phyloP scores from a whole-genome alignment of 164 flowering plant species.

The Euptelea pleiosperma region DNA sequence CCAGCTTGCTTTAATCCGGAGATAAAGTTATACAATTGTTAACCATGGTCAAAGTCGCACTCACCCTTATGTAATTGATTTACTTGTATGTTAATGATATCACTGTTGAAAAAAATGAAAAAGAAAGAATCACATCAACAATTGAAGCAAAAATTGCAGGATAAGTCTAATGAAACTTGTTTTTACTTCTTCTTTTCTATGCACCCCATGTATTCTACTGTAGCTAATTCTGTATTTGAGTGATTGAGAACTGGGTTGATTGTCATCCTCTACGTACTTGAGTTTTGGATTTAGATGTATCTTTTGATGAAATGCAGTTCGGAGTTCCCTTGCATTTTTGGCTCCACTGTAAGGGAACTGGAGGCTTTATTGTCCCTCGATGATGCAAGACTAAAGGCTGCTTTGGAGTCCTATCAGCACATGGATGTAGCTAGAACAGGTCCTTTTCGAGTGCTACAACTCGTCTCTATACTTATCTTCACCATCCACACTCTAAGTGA shows the following conservation, averaged over 20 bases:
- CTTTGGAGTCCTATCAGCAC: constrained; percentile 49
- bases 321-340: constrained; percentile 50
- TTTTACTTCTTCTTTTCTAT: neutral
- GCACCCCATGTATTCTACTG: neutral
- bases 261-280: neutral
- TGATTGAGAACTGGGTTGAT: neutral
- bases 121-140: no score
- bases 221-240: neutral
- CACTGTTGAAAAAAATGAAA: no score
- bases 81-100: no score
- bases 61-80: no score
- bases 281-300: neutral
- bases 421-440: constrained; percentile 51
- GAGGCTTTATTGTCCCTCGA: constrained; percentile 52
- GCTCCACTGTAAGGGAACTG: constrained; percentile 45
- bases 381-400: constrained; percentile 37
- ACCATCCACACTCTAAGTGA: constrained; percentile 33
- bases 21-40: neutral
- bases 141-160: no score
- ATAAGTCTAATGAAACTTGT: no score
- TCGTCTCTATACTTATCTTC: constrained; percentile 55
- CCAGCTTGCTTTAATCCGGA: neutral
- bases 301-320: constrained; percentile 38
- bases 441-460: constrained; percentile 67
- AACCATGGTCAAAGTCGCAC: neutral